Evolutionary conservation across 345 rosid genomes (phyloP).

Genomic region (Eucalyptus globulus): DNA sequence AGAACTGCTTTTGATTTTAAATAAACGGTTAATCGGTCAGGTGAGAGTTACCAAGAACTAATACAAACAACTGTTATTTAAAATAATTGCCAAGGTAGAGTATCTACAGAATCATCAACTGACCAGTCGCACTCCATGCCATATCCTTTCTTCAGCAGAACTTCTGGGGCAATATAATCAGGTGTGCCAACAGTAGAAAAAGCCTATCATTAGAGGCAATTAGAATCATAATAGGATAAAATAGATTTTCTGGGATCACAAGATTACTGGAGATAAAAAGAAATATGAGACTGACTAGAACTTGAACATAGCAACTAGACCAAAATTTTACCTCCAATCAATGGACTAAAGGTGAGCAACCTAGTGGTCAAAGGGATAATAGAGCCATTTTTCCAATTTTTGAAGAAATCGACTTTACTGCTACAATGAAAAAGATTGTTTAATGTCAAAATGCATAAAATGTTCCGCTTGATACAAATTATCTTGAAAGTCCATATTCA

Average conservation of each 20-base stretch:
- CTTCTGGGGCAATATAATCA: slow-evolving; percentile 98
- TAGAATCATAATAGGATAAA: neutral
- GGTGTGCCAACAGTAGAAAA: slow-evolving; percentile 93
- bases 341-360: neutral
- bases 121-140: slow-evolving; percentile 94
- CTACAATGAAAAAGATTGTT: neutral
- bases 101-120: neutral
- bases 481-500: neutral
- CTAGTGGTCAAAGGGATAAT: neutral
- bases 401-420: neutral
- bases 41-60: neutral
- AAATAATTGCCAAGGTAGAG: neutral
- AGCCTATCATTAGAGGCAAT: slow-evolving; percentile 38
- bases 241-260: neutral
- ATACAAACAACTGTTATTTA: neutral
- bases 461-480: neutral
- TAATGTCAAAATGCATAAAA: neutral
- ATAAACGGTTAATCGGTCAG: neutral
- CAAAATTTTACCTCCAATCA: neutral
- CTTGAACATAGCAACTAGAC: neutral
- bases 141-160: slow-evolving; percentile 86
- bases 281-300: neutral
- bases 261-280: neutral
- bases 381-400: neutral
- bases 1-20: neutral